Conservation (phyloP, 148 eudicot species). For the Persicaria tinctoria region DNA sequence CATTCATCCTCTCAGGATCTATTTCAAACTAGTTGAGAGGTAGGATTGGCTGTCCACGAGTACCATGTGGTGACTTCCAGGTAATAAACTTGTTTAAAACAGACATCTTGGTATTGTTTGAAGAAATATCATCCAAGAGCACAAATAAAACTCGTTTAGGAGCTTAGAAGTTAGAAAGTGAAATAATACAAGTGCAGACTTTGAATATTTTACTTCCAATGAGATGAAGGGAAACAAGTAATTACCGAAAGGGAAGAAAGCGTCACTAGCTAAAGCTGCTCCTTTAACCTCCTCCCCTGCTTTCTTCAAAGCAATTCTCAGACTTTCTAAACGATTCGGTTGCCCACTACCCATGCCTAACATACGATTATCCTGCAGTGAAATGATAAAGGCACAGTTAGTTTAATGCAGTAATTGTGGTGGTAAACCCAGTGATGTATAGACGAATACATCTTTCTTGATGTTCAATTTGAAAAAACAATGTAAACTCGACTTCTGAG, state of each 20-base stretch:
- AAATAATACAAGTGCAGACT: no score
- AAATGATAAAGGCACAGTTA: not conserved
- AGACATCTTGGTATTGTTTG: no score
- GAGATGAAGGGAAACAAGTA: not conserved
- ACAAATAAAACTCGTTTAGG: no score
- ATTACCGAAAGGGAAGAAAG: constrained; percentile 98
- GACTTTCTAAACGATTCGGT: constrained; percentile 88
- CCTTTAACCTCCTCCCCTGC: constrained; percentile 90
- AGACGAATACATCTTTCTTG: no score
- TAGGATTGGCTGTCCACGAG: no score
- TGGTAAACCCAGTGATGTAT: not conserved
- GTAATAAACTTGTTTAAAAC: no score
- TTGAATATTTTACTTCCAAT: no score
- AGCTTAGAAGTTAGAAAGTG: no score
- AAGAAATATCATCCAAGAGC: no score
- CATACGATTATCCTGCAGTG: constrained; percentile 70
- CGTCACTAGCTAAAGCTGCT: constrained; percentile 97
- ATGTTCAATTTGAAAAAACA: not conserved
- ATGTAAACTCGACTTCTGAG: not conserved
- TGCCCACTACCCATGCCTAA: constrained; percentile 99
- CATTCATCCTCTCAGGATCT: no score
- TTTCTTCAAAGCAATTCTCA: constrained; percentile 86
- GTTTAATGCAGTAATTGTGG: not conserved
- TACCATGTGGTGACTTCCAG: no score
- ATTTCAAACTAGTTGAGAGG: no score